phyloP scores from a whole-genome alignment of 139 green algal genomes.

The Micractinium sp. region DNA sequence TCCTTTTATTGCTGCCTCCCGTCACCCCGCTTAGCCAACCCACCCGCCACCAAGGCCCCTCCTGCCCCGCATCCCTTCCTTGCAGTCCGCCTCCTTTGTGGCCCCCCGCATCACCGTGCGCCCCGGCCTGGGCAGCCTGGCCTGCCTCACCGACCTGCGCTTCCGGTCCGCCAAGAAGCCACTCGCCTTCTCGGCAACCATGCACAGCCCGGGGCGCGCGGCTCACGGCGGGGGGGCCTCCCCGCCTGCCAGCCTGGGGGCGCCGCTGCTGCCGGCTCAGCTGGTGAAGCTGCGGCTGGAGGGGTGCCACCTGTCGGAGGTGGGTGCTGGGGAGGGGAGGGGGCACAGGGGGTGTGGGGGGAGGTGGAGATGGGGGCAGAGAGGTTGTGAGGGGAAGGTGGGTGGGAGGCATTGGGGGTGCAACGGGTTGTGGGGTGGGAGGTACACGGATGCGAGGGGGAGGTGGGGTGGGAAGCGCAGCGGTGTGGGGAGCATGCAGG shows the following conservation, averaged over 20 bases:
- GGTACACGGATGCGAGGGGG: too few species aligned
- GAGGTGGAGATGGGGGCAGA: too few species aligned
- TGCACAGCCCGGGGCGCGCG: not conserved
- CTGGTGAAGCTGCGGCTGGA: conserved; percentile 34
- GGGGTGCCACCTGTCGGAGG: conserved; percentile 27
- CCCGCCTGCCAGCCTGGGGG: not conserved
- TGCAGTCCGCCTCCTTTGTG: not conserved
- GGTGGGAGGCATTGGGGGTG: too few species aligned
- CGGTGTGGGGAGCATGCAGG: too few species aligned
- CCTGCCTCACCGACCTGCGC: conserved; percentile 10
- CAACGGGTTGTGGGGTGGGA: too few species aligned
- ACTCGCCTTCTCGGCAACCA: not conserved
- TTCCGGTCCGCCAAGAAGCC: conserved; percentile 16
- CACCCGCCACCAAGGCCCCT: not conserved
- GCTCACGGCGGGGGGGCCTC: not conserved
- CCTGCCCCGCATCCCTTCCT: not conserved
- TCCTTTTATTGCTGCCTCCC: conserved; percentile 1
- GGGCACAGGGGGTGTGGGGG: not conserved
- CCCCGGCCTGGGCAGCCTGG: conserved; percentile 17
- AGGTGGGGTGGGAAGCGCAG: too few species aligned
- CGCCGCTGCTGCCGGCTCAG: conserved; percentile 19
- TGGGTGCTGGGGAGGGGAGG: not conserved
- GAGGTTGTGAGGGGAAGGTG: too few species aligned
- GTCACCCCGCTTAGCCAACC: too few species aligned
- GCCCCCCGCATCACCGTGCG: conserved; percentile 23